phyloP scores from a whole-genome alignment of 139 green algal species.

The Tetraselmis striata region DNA sequence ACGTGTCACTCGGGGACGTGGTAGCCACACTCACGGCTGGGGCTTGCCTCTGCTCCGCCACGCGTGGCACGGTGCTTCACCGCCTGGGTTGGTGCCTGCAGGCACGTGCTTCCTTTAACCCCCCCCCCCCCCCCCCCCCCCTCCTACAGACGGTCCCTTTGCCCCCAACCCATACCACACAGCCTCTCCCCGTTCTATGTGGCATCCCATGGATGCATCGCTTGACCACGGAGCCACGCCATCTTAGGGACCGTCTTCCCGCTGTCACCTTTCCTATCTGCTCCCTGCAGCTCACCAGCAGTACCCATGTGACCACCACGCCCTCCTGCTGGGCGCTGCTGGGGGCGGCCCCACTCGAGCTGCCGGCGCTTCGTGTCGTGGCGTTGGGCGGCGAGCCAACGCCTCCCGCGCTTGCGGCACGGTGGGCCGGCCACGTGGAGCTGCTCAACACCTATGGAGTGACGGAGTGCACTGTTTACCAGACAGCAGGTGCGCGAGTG shows the following conservation, averaged over 20 bases:
- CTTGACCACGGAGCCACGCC: too few species aligned
- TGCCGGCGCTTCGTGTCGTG: not conserved
- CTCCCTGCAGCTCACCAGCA: not conserved
- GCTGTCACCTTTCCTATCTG: too few species aligned
- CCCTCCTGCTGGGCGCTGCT: not conserved
- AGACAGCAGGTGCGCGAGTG: not conserved
- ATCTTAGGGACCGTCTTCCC: too few species aligned
- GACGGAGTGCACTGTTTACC: constrained; percentile 1
- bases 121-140: too few species aligned
- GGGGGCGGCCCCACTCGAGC: not conserved
- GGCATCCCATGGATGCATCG: too few species aligned
- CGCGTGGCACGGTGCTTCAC: not conserved
- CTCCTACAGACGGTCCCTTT: too few species aligned
- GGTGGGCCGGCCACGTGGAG: not conserved
- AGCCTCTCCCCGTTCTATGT: too few species aligned
- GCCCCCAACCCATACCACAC: too few species aligned
- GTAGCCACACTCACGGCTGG: not conserved
- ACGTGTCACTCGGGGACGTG: not conserved
- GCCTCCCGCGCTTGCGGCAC: not conserved
- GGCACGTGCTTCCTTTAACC: not conserved
- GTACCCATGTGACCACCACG: not conserved
- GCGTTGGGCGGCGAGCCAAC: not conserved
- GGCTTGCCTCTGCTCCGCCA: not conserved
- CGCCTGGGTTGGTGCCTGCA: not conserved
- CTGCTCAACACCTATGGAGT: constrained; percentile 2